Evolutionary conservation across 2,329 filamentous ascomycete species (phyloP), one percentile per base, ranked within the genome.

Genomic region (Kalmusia sp.): DNA sequence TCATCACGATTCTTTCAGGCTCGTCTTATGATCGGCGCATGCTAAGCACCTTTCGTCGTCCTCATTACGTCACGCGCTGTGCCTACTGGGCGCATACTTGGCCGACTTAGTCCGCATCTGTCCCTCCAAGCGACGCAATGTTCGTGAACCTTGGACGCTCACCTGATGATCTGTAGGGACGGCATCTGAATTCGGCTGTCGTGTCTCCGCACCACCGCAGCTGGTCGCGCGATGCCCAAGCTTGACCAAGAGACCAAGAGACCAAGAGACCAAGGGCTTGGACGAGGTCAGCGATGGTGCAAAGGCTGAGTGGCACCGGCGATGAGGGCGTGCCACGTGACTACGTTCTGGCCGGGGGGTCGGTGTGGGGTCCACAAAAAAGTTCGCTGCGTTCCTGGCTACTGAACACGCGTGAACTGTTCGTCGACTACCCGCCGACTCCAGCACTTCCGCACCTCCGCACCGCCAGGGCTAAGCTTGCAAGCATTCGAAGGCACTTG

Each of bases 271-370:
- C 11, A 24, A 24, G 24, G 25, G 24, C 46, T 40, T 40, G 34
- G 35, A 24, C 33, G 34, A 47, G 44, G 44, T 47, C 44, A 47
- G 27, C 27, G 40, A 15, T 35, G 6, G n/a, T n/a, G n/a, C n/a
- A n/a, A n/a, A n/a, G n/a, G n/a, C n/a, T n/a, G n/a, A n/a, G n/a
- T n/a, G n/a, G n/a, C n/a, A n/a, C n/a, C n/a, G n/a, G n/a, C n/a
- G n/a, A n/a, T n/a, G n/a, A n/a, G n/a, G n/a, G n/a, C n/a, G n/a
- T n/a, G n/a, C n/a, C n/a, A n/a, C n/a, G n/a, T n/a, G n/a, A n/a
- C n/a, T n/a, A n/a, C n/a, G n/a, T n/a, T n/a, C n/a, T n/a, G n/a
- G n/a, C n/a, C n/a, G n/a, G n/a, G n/a, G n/a, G n/a, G n/a, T n/a
- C n/a, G n/a, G n/a, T n/a, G n/a, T n/a, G n/a, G n/a, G n/a, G n/a